A percentile compares a stretch with the other conserved stretches of the same genome.
Conservation (phyloP, 768 basidiomycete genomes). For the Amanita inopinata region DNA sequence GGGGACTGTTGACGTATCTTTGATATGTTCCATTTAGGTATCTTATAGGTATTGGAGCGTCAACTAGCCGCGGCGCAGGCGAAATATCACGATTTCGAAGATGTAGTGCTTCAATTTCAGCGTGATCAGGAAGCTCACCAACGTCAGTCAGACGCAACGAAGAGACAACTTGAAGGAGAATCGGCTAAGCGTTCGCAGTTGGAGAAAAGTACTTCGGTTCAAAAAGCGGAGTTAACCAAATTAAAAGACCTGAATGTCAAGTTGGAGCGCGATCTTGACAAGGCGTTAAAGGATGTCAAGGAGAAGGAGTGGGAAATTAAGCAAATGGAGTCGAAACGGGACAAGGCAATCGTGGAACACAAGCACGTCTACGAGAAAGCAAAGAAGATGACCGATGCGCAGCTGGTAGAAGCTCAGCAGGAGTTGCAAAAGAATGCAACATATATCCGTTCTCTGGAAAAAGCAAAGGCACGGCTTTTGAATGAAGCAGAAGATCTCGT, state of each 20-base stretch:
- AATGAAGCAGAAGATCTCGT: conserved; percentile 78
- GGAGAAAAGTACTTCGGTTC: conserved; percentile 51
- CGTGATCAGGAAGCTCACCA: conserved; percentile 69
- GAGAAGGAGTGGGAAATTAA: conserved; percentile 79
- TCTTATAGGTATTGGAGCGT: conserved; percentile 58
- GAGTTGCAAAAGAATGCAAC: conserved; percentile 67
- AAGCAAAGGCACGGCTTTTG: conserved; percentile 61
- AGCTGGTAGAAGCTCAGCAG: conserved; percentile 70
- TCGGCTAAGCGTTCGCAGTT: conserved; percentile 61
- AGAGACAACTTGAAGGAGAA: conserved; percentile 71
- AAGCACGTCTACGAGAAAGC: conserved; percentile 95
- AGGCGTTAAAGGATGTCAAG: conserved; percentile 72
- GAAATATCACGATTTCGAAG: conserved; percentile 82
- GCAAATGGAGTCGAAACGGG: conserved; percentile 77
- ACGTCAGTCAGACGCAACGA: conserved; percentile 59
- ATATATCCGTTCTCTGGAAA: conserved; percentile 82
- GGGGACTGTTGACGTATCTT: conserved; percentile 11
- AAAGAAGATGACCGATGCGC: conserved; percentile 87
- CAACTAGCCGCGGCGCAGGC: conserved; percentile 63
- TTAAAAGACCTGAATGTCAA: conserved; percentile 62
- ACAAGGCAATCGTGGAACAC: conserved; percentile 98
- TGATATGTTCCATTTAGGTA: conserved; percentile 5
- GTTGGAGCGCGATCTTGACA: conserved; percentile 73
- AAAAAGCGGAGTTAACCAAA: conserved; percentile 61
- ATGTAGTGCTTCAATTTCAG: conserved; percentile 75